Evolutionary conservation across 495 filamentous ascomycete species (phyloP).

Genomic region (Lepraria neglecta): DNA sequence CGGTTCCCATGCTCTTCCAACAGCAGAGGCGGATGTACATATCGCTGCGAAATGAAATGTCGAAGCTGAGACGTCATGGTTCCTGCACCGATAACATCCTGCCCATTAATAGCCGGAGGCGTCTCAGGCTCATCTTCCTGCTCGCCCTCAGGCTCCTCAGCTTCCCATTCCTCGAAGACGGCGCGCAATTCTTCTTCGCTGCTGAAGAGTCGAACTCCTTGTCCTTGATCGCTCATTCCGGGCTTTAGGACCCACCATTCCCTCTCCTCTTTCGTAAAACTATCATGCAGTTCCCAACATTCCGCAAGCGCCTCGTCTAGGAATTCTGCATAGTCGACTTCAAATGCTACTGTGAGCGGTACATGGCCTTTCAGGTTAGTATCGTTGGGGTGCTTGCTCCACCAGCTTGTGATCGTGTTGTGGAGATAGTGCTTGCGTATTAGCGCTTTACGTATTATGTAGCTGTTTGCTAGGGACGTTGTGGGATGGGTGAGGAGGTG

Average conservation of each 20-base stretch:
- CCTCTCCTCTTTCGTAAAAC: constrained; percentile 53
- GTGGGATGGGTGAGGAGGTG: constrained; percentile 54
- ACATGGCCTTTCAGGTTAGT: constrained; percentile 56
- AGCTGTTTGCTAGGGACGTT: constrained; percentile 66
- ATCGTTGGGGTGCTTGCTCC: constrained; percentile 70
- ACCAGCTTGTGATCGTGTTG: constrained; percentile 70
- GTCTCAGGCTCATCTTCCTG: constrained; percentile 50
- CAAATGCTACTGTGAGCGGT: constrained; percentile 71
- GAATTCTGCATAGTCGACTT: constrained; percentile 95
- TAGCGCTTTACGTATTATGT: constrained; percentile 93
- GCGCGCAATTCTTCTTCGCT: constrained; percentile 68
- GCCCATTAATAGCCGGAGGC: constrained; percentile 22
- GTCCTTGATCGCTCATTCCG: constrained; percentile 91
- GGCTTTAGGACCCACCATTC: constrained; percentile 99
- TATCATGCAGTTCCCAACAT: constrained; percentile 76
- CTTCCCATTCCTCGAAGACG: constrained; percentile 87
- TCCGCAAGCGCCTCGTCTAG: constrained; percentile 88
- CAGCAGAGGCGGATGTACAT: constrained; percentile 83
- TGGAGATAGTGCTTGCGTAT: constrained; percentile 92
- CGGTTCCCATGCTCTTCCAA: constrained; percentile 51
- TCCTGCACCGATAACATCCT: constrained; percentile 38
- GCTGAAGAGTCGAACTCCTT: constrained; percentile 84
- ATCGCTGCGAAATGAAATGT: constrained; percentile 94
- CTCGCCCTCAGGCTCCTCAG: constrained; percentile 43
- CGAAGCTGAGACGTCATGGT: constrained; percentile 86